Base-by-base conservation (phyloP, 257 asterid species). In the Solanum verrucosum region DNA sequence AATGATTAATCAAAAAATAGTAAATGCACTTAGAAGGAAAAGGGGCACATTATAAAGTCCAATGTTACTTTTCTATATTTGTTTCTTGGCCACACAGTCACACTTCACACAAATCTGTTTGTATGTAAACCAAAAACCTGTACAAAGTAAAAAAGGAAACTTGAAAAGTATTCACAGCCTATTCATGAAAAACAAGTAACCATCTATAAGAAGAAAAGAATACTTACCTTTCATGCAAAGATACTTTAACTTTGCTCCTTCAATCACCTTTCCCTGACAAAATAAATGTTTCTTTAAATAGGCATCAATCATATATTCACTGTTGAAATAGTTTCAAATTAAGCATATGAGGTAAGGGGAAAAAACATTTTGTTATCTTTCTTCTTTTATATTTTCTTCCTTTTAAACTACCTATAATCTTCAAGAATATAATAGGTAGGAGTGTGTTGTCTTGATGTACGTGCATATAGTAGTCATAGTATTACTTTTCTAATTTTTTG, bases 171-270 rank as follows among this genome's bases (percentile, higher is more conserved):
- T 81, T 44, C 85, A 27, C 27, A 27, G 9, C 67, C 85, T 9
- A 49, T 46, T 8, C 68, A 27, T 29, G 42, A 29, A 81, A 7
- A 56, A 59, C 71, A 83, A 87, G 84, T 84, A 56, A 49, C 15
- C 75, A 72, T 88, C 77, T 33, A 77, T 87, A 72, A 87, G 88
- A 93, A 93, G 95, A 90, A 93, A 95, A 87, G 94, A 79, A 93
- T 94, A 91, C 79, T 91, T 75, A 77, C 87, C 84, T 90, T 91
- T 88, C 90, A 90, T 89, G 95, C 94, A 94, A 93, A 95, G 96
- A 93, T 89, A 92, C 87, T 78, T 89, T 70, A 74, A 88, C 63
- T 87, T 89, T 74, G 40, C 67, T 71, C 88, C 89, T 90, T 89
- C 90, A 87, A 89, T 89, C 46, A 71, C 70, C 60, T 63, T 18